These are phyloP conservation scores for Pythium brachiatum DNA, from an alignment of 352 stramenopile species.

Conservation along the genomic window DNA sequence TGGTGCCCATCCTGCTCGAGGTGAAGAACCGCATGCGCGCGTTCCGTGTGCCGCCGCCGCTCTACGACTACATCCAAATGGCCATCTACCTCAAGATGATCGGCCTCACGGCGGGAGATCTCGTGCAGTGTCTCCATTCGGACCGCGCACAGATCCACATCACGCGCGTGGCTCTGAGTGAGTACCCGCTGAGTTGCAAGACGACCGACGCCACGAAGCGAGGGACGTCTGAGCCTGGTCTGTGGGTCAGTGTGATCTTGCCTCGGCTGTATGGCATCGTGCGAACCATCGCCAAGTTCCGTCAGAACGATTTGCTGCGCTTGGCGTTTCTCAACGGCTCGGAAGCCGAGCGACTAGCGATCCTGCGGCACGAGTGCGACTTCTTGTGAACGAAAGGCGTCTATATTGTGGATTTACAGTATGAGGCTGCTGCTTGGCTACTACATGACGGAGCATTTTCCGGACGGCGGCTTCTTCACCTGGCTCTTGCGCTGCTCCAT, in stretches of 20 bases:
- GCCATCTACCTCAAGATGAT: conserved; percentile 86
- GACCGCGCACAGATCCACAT: conserved; percentile 48
- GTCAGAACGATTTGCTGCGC: conserved; percentile 45
- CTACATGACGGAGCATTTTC: conserved; percentile 38
- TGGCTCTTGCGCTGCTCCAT: conserved; percentile 40
- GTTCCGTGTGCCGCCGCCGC: conserved; percentile 53
- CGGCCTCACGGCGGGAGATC: conserved; percentile 46
- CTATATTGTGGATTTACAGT: not conserved
- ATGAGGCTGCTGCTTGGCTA: not conserved
- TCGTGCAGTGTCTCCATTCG: conserved; percentile 67
- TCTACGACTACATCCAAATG: conserved; percentile 78
- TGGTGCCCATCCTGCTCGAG: conserved; percentile 65
- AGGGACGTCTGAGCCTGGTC: conserved; percentile 16
- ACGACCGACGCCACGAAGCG: not conserved
- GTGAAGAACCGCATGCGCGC: conserved; percentile 73
- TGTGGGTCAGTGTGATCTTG: conserved; percentile 65
- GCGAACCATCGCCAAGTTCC: conserved; percentile 43
- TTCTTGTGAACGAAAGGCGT: conserved; percentile 41
- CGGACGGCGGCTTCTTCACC: conserved; percentile 7
- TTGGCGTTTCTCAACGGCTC: conserved; percentile 65
- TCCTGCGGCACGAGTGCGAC: conserved; percentile 50
- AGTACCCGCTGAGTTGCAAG: conserved; percentile 32
- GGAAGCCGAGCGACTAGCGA: conserved; percentile 35
- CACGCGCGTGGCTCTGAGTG: conserved; percentile 46
- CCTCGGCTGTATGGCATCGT: conserved; percentile 60